A percentile compares a stretch with the other conserved stretches of the same genome.
Conservation (phyloP, 192 early-diverging fungal species). For the Umbelopsis isabellina region DNA sequence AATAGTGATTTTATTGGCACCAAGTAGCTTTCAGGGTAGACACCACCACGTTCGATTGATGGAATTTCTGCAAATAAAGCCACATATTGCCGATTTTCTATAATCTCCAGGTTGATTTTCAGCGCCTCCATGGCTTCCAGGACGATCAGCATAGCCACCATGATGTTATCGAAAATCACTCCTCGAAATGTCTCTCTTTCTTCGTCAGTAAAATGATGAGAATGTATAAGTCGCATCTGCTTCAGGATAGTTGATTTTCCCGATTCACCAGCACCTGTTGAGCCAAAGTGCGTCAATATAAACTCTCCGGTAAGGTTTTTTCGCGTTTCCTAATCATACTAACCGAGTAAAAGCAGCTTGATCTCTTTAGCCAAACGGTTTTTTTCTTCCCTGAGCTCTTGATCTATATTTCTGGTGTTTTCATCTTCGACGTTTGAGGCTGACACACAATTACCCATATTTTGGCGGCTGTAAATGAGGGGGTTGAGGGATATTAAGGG, state of each 20-base stretch:
- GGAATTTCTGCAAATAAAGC: constrained; percentile 32
- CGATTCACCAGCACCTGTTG: constrained; percentile 53
- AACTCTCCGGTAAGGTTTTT: not conserved
- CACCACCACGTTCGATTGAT: constrained; percentile 27
- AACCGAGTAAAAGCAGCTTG: constrained; percentile 71
- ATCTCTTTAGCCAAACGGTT: constrained; percentile 60
- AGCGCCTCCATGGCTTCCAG: constrained; percentile 37
- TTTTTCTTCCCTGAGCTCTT: constrained; percentile 63
- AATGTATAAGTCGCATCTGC: constrained; percentile 49
- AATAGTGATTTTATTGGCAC: constrained; percentile 44
- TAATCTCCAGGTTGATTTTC: constrained; percentile 45
- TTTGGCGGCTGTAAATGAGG: not conserved
- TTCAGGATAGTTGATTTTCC: constrained; percentile 60
- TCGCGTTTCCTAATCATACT: not conserved
- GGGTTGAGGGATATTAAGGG: too few relatives aligned
- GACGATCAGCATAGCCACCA: constrained; percentile 43
- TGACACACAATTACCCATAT: constrained; percentile 5
- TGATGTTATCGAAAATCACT: constrained; percentile 44
- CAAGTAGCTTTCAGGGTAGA: constrained; percentile 36
- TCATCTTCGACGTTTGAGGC: not conserved
- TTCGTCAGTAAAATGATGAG: constrained; percentile 17
- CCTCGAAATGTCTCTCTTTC: constrained; percentile 35
- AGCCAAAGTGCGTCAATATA: not conserved
- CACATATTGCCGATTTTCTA: constrained; percentile 36
- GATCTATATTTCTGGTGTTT: constrained; percentile 50